A percentile compares a stretch with the other conserved stretches of the same genome.
These are phyloP conservation scores for Fusarium graminum DNA, from an alignment of 2,329 filamentous ascomycete species.

Conservation along the genomic window DNA sequence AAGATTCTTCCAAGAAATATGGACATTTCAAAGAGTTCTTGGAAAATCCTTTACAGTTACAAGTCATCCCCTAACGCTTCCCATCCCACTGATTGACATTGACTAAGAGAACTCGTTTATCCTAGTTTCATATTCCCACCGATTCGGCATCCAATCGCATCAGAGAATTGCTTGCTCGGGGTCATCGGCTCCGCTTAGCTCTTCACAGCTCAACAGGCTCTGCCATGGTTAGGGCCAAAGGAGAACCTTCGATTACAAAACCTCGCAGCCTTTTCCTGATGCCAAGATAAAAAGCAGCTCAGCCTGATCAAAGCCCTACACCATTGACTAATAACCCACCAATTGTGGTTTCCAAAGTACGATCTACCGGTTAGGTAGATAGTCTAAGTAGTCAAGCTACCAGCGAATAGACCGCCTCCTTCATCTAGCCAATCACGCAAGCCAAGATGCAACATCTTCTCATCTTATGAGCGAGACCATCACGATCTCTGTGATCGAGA, in stretches of 20 bases:
- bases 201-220: slow-evolving; percentile 2
- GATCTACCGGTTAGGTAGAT: slow-evolving; percentile 15
- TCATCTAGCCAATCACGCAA: slow-evolving; percentile 14
- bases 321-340: slow-evolving; percentile 10
- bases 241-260: not conserved
- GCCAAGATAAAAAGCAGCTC: slow-evolving; percentile 11
- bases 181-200: slow-evolving; percentile 21
- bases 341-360: slow-evolving; percentile 7
- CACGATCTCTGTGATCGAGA: slow-evolving; percentile 23
- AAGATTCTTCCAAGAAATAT: slow-evolving; percentile 11
- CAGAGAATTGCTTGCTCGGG: slow-evolving; percentile 15
- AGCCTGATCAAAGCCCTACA: slow-evolving; percentile 10
- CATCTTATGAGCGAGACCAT: slow-evolving; percentile 10
- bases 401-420: slow-evolving; percentile 8
- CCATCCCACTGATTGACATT: slow-evolving; percentile 13
- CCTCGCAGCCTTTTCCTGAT: not conserved
- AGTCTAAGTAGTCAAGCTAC: slow-evolving; percentile 8
- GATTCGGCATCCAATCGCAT: slow-evolving; percentile 32
- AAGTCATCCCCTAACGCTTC: slow-evolving; percentile 8
- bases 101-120: slow-evolving; percentile 16
- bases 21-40: not conserved
- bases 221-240: slow-evolving; percentile 2
- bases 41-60: not conserved
- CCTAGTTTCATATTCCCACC: slow-evolving; percentile 20
- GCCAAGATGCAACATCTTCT: slow-evolving; percentile 6